These are phyloP conservation scores for Dryadomyces quercivorus DNA, from an alignment of 2,329 filamentous ascomycete genomes.

Conservation along the genomic window DNA sequence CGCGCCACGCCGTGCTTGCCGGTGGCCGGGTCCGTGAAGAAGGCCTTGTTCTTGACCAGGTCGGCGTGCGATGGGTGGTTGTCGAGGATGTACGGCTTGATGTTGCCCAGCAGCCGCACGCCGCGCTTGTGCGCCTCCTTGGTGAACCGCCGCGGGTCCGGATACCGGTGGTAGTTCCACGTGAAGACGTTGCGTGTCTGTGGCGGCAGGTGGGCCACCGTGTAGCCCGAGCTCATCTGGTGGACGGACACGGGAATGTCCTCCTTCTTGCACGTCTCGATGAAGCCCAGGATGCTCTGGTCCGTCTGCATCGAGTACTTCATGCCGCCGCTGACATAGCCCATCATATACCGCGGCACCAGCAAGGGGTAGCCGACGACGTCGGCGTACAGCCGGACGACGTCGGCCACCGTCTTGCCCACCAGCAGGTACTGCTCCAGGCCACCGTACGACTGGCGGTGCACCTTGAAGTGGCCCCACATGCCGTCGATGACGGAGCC, in stretches of 20 bases:
- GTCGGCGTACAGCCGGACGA: slow-evolving; percentile 54
- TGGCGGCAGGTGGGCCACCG: slow-evolving; percentile 51
- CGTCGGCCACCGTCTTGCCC: slow-evolving; percentile 52
- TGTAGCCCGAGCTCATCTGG: slow-evolving; percentile 64
- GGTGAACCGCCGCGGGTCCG: slow-evolving; percentile 52
- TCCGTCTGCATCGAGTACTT: slow-evolving; percentile 42
- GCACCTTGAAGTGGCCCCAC: slow-evolving; percentile 65
- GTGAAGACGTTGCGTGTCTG: slow-evolving; percentile 61
- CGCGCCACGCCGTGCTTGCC: slow-evolving; percentile 42
- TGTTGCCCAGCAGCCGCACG: slow-evolving; percentile 56
- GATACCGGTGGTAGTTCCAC: slow-evolving; percentile 61
- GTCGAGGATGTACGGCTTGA: slow-evolving; percentile 59
- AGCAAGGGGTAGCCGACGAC: slow-evolving; percentile 56
- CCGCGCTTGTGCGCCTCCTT: slow-evolving; percentile 49
- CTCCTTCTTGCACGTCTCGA: slow-evolving; percentile 46
- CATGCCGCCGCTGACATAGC: slow-evolving; percentile 56
- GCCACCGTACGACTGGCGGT: slow-evolving; percentile 59
- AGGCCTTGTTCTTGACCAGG: slow-evolving; percentile 42
- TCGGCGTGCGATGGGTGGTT: slow-evolving; percentile 55
- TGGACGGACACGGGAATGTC: slow-evolving; percentile 60
- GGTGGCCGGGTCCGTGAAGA: slow-evolving; percentile 50
- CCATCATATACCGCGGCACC: slow-evolving; percentile 60
- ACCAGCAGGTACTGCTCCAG: slow-evolving; percentile 60
- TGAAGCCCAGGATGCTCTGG: slow-evolving; percentile 48
- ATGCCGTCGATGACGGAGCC: slow-evolving; percentile 65